A percentile compares a stretch with the other conserved stretches of the same genome.
Evolutionary conservation across 306 rosid species (phyloP).

Genomic region (Lathyrus tuberosus): DNA sequence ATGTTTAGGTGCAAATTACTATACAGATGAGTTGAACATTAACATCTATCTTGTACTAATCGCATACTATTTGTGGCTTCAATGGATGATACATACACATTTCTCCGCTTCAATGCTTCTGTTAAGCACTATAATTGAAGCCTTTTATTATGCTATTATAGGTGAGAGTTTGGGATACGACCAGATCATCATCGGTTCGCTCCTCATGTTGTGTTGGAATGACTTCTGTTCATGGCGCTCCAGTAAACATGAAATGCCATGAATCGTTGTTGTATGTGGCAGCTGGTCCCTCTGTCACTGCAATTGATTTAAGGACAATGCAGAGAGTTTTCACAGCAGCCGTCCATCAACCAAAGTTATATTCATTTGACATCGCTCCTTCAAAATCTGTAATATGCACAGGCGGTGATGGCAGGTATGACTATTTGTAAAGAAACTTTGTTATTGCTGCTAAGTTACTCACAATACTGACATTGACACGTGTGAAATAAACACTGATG

Average conservation of each 20-base stretch:
- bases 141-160: slow-evolving; percentile 31
- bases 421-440: slow-evolving; percentile 1
- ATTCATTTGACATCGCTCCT: slow-evolving; percentile 64
- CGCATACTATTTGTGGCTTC: slow-evolving; percentile 14
- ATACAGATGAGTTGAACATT: background rate
- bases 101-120: slow-evolving; percentile 18
- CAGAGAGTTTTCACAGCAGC: slow-evolving; percentile 63
- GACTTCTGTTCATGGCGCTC: slow-evolving; percentile 63
- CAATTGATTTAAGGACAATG: slow-evolving; percentile 87
- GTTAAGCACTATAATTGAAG: slow-evolving; percentile 4
- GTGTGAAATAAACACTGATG: background rate
- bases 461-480: background rate
- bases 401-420: slow-evolving; percentile 70
- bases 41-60: slow-evolving; percentile 10
- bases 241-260: slow-evolving; percentile 72
- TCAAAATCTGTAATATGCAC: slow-evolving; percentile 75
- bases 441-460: background rate
- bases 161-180: slow-evolving; percentile 89
- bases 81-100: background rate
- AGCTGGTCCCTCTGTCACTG: slow-evolving; percentile 66
- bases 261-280: slow-evolving; percentile 75
- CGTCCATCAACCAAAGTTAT: slow-evolving; percentile 48
- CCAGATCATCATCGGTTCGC: slow-evolving; percentile 60
- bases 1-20: slow-evolving; percentile 16
- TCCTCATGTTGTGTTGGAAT: slow-evolving; percentile 84